Conservation (phyloP, 225 moss, liverwort and hornwort species). For the Bryoerythrophyllum caledonicum region DNA sequence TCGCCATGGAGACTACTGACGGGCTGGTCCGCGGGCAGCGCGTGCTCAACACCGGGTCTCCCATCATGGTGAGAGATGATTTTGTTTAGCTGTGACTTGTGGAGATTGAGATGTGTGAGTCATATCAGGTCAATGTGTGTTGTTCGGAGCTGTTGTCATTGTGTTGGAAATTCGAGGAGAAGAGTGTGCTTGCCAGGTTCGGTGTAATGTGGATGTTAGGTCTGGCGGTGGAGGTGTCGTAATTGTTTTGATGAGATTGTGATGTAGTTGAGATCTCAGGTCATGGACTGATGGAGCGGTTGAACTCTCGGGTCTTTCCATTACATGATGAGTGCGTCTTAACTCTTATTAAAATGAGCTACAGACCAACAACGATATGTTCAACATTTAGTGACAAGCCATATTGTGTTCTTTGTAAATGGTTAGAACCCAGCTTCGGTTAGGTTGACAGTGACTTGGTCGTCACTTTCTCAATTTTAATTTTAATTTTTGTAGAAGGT, state of each 20-base stretch:
- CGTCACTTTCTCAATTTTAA: not conserved
- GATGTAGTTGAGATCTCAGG: constrained; percentile 11
- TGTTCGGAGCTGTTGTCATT: not conserved
- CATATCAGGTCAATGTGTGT: not conserved
- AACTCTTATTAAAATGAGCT: no score
- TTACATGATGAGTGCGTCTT: no score
- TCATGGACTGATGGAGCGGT: not conserved
- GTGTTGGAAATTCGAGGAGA: not conserved
- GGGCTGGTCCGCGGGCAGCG: constrained; percentile 80
- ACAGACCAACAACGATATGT: not conserved
- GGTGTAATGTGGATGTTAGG: not conserved
- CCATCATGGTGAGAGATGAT: constrained; percentile 64
- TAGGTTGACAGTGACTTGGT: no score
- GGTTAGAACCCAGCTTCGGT: not conserved
- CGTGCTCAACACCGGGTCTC: constrained; percentile 82
- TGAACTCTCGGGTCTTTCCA: no score
- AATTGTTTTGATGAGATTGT: no score
- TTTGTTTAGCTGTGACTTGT: constrained; percentile 27
- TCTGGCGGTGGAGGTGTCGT: not conserved
- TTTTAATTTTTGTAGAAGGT: not conserved
- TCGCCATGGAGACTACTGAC: constrained; percentile 88
- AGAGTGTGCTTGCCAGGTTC: not conserved
- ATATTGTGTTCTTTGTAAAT: not conserved
- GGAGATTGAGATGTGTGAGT: not conserved
- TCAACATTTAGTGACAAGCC: not conserved